Evolutionary conservation across 805 yeast species (phyloP), one percentile per base, ranked within the genome.

Genomic region (Candida adriatica): DNA sequence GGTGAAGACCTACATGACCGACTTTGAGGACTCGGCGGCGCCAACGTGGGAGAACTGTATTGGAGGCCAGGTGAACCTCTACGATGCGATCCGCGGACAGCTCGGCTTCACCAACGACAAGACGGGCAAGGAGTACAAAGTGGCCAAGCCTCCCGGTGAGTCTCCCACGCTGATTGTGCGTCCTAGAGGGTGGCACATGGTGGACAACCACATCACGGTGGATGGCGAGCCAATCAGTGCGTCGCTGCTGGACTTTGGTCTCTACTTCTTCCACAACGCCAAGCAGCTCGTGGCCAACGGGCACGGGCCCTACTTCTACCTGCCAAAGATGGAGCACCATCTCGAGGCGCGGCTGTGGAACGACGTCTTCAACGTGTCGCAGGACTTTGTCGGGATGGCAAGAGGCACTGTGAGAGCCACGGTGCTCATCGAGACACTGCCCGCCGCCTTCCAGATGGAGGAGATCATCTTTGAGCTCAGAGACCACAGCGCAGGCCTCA

Each of bases 111-210:
- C 43, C 20, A 54, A 59, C 17, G 48, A 48, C 29, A 61, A 43
- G 10, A 38, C 37, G 8, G 52, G 55, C 4, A 51, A 41, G 34
- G 27, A 33, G 14, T 48, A 48, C 29, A 44, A 40, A 24, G 54
- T 51, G 3, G 27, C 55, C 58, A 57, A 68, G 61, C 45, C 57
- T 64, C 60, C 49, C 49, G 59, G 48, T 63, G 70, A 66, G 73
- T 73, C 55, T 30, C 90, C 90, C 38, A 82, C 88, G 26, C 59
- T 82, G 56, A 79, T 82, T 53, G 84, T 81, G 32, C 73, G 94
- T 65, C 94, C 94, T 52, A 72, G 94, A 64, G 92, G 94, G 30
- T 81, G 90, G 88, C 94, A 82, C 56, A 68, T 82, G 72, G 75
- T 65, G 21, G 94, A 82, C 54, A 68, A 70, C 55, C 94, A 82